Conservation (phyloP, 2,329 filamentous ascomycete species). For the Ophiostoma sp. region DNA sequence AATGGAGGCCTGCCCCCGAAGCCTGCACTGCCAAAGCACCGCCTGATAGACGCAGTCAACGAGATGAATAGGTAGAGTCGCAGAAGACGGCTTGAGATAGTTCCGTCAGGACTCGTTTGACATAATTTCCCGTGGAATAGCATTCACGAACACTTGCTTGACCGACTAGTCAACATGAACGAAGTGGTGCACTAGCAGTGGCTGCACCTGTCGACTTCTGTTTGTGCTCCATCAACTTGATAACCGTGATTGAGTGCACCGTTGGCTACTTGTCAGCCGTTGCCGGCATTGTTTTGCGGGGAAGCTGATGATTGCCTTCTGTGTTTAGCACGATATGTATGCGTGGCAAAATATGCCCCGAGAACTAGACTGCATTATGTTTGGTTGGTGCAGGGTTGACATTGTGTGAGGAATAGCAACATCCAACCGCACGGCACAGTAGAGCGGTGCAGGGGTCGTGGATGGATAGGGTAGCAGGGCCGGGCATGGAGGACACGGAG, state of each 20-base stretch:
- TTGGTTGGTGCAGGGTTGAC: not conserved
- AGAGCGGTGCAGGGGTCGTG: not conserved
- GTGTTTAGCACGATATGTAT: not conserved
- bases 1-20: too few relatives aligned
- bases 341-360: too few relatives aligned
- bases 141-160: not conserved
- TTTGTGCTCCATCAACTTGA: not conserved
- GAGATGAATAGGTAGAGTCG: too few relatives aligned
- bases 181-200: too few relatives aligned
- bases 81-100: not conserved
- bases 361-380: too few relatives aligned
- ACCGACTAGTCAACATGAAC: not conserved
- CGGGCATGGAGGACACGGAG: too few relatives aligned
- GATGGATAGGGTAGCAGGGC: too few relatives aligned
- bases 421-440: not conserved
- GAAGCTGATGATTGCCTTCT: not conserved
- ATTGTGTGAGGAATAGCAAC: not conserved
- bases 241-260: not conserved
- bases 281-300: not conserved
- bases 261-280: not conserved
- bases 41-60: too few relatives aligned
- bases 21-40: too few relatives aligned
- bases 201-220: too few relatives aligned
- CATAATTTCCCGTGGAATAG: not conserved
- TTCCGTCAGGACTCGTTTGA: not conserved